Evolutionary conservation across 75 land plant species (phyloP).

Genomic region (Picea sitchensis): DNA sequence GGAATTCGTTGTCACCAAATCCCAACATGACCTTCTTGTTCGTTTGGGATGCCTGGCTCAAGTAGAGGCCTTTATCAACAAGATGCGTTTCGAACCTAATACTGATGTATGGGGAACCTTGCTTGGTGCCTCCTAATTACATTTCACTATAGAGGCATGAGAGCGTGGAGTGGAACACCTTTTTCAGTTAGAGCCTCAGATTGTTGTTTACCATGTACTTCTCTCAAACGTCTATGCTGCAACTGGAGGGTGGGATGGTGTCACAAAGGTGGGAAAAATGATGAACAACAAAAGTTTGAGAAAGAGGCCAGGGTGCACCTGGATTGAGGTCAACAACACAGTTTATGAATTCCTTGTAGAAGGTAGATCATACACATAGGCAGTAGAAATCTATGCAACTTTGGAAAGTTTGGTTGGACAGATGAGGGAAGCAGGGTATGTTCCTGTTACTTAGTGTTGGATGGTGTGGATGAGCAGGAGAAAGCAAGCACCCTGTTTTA

Average conservation of each 20-base stretch:
- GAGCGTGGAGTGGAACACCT: too few species aligned
- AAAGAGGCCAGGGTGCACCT: constrained; percentile 33
- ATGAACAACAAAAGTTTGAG: constrained; percentile 19
- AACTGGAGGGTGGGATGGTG: constrained; percentile 19
- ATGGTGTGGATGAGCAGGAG: too few species aligned
- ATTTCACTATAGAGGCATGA: too few species aligned
- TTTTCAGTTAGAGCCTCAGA: too few species aligned
- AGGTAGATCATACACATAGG: constrained; percentile 27
- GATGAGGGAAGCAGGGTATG: constrained; percentile 29
- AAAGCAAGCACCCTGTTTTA: too few species aligned
- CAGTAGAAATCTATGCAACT: constrained; percentile 17
- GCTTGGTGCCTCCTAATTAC: too few species aligned
- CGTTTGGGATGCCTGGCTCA: too few species aligned
- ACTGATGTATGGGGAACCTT: too few species aligned
- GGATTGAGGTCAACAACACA: constrained; percentile 23
- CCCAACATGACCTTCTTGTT: too few species aligned
- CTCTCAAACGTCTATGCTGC: constrained; percentile 23
- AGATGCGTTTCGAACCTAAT: too few species aligned
- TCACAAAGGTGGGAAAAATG: constrained; percentile 13
- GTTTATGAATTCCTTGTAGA: constrained; percentile 24
- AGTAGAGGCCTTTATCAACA: too few species aligned
- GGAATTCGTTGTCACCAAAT: too few species aligned
- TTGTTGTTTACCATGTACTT: constrained; percentile 9
- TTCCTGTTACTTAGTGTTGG: constrained; percentile 5
- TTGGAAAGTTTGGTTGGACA: constrained; percentile 17